Conservation (phyloP, 2,329 filamentous ascomycete species). For the Gaeumannomyces tritici region DNA sequence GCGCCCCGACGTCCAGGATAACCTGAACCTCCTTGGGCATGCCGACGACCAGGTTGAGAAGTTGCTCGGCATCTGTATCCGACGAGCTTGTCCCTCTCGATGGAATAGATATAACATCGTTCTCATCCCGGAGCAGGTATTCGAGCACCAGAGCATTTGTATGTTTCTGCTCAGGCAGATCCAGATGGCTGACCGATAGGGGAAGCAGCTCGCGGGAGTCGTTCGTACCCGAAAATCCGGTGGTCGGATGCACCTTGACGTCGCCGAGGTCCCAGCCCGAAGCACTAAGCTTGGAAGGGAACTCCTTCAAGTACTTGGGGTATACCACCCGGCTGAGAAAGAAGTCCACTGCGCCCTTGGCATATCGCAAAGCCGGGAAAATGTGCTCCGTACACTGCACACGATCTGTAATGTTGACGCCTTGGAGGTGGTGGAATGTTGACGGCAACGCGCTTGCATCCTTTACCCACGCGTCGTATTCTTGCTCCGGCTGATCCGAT, state of each 20-base stretch:
- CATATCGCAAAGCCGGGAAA: constrained; percentile 41
- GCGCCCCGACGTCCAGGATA: constrained; percentile 62
- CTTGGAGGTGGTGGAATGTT: constrained; percentile 29
- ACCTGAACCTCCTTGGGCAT: constrained; percentile 38
- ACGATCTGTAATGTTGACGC: constrained; percentile 50
- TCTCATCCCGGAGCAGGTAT: constrained; percentile 36
- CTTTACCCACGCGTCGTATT: constrained; percentile 41
- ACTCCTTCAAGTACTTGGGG: constrained; percentile 51
- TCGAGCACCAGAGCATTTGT: constrained; percentile 60
- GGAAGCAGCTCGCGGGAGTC: constrained; percentile 53
- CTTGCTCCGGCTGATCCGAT: constrained; percentile 38
- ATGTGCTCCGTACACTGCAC: constrained; percentile 34
- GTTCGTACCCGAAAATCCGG: constrained; percentile 63
- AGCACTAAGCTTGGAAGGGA: constrained; percentile 50
- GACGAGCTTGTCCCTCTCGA: constrained; percentile 11
- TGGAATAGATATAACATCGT: constrained; percentile 34
- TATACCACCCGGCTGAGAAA: constrained; percentile 52
- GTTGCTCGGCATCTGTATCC: constrained; percentile 23
- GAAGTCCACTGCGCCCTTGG: constrained; percentile 51
- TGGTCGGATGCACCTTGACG: constrained; percentile 35
- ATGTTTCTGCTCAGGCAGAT: constrained; percentile 43
- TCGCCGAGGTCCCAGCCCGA: constrained; percentile 57
- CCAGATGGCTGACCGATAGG: constrained; percentile 41
- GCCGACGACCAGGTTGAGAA: constrained; percentile 33
- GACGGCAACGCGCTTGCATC: constrained; percentile 21